These are phyloP conservation scores for Auriculariales sp. DNA, from an alignment of 768 basidiomycete genomes.

Conservation along the genomic window DNA sequence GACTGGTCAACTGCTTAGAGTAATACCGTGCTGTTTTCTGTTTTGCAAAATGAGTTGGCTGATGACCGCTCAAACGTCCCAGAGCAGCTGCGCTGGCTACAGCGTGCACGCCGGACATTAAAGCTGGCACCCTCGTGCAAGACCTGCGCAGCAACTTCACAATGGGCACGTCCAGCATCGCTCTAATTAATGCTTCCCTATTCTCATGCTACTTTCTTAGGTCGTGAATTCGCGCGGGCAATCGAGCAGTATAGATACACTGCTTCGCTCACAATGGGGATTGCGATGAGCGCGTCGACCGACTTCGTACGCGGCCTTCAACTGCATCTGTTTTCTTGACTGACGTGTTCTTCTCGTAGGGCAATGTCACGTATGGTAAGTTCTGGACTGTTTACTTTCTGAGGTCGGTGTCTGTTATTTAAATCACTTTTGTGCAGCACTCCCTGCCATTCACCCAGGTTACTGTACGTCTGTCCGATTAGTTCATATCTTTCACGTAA, in stretches of 20 bases:
- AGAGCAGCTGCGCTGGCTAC: slow-evolving; percentile 58
- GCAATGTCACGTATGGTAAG: slow-evolving; percentile 56
- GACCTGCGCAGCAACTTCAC: slow-evolving; percentile 46
- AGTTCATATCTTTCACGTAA: slow-evolving; percentile 1
- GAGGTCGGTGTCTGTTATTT: too few relatives aligned
- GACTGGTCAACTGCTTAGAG: slow-evolving; percentile 63
- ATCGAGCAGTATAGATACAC: slow-evolving; percentile 28
- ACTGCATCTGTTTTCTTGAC: slow-evolving; percentile 3
- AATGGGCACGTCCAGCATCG: slow-evolving; percentile 27
- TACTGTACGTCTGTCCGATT: slow-evolving; percentile 4
- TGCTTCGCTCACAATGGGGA: slow-evolving; percentile 12
- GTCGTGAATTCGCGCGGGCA: slow-evolving; percentile 36
- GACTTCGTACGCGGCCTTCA: slow-evolving; percentile 47
- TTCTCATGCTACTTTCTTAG: slow-evolving; percentile 18
- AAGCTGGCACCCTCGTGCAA: slow-evolving; percentile 27
- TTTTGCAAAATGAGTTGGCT: slow-evolving; percentile 8
- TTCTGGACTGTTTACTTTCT: slow-evolving; percentile 7
- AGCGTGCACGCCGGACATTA: slow-evolving; percentile 28
- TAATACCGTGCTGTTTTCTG: slow-evolving; percentile 22
- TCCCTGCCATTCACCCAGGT: slow-evolving; percentile 14
- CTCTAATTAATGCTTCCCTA: too few relatives aligned
- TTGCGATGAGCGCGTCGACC: slow-evolving; percentile 44
- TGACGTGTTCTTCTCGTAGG: slow-evolving; percentile 25
- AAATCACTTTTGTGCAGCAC: slow-evolving; percentile 2
- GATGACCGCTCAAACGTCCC: slow-evolving; percentile 8